Base-by-base conservation (phyloP, 2,329 filamentous ascomycete species). In the Fulvia fulva region DNA sequence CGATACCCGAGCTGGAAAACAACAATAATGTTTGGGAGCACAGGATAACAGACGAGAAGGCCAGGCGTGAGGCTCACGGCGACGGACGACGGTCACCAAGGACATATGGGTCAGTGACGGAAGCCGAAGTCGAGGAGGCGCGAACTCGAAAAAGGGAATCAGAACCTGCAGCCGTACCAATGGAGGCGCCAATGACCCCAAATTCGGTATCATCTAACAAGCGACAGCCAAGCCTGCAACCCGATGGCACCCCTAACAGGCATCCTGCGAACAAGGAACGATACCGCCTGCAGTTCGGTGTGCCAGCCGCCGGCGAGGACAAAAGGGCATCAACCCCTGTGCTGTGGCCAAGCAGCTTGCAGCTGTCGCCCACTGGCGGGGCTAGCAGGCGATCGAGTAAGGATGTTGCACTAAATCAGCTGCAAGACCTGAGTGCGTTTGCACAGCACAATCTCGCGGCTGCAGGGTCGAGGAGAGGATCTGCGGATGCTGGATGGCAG, bases 21-120 rank as follows among this genome's bases (percentile, higher is more conserved):
- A 97, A 97, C 74, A 89, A 88, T 72, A 75, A 76, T 2, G 80
- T 87, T 5, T 97, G 95, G 82, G 83, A 90, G 65, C 76, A 77
- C 50, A 85, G 82, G 63, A 83, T 93, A 44, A 79, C 82, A 37
- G 79, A 86, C 51, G 87, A 88, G 65, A 84, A 86, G 69, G 77
- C 80, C 77, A 66, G 77, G 59, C 62, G 75, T 65, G 62, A 70
- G 44, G 61, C 64, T 5, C 56, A 55, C 23, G 63, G 67, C n/a
- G 59, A 63, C 21, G 60, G 58, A 16, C 62, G 57, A 23, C 51
- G 55, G 23, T 60, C 66, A 19, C 64, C 66, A 16, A 58, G 67
- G 21, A 71, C 69, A 7, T 67, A 67, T 51, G 64, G 63, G 23
- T 70, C 69, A 3, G 68, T 71, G 21, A 65, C 65, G 19, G 65